Evolutionary conservation across 306 rosid species (phyloP).

Genomic region (Inga oerstediana): DNA sequence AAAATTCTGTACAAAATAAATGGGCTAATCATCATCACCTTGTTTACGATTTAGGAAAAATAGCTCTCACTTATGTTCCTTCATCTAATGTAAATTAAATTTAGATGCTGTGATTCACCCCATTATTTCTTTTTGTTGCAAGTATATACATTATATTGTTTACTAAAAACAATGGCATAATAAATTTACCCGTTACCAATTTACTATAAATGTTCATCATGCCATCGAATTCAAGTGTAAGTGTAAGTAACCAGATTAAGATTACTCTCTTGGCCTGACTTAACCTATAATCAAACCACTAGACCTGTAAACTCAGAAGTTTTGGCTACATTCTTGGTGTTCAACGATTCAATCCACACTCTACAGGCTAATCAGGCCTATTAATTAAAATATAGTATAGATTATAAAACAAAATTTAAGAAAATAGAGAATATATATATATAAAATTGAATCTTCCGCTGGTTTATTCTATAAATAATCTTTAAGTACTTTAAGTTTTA

Average conservation of each 20-base stretch:
- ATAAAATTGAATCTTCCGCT: background rate
- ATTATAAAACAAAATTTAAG: background rate
- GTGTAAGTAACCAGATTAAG: background rate
- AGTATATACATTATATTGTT: too few relatives aligned
- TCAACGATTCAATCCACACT: background rate
- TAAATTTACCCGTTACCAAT: background rate
- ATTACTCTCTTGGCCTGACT: background rate
- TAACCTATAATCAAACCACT: background rate
- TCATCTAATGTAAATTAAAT: too few relatives aligned
- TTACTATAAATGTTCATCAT: background rate
- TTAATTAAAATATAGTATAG: background rate
- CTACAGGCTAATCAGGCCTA: background rate
- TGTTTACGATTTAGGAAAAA: too few relatives aligned
- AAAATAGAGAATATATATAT: background rate
- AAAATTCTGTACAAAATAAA: too few relatives aligned
- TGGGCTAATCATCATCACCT: too few relatives aligned
- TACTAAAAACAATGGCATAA: too few relatives aligned
- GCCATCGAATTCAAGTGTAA: background rate
- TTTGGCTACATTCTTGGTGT: background rate
- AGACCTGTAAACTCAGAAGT: background rate
- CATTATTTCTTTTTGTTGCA: too few relatives aligned
- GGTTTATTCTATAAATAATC: too few relatives aligned
- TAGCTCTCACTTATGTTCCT: too few relatives aligned
- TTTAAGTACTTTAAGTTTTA: background rate
- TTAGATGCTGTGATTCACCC: too few relatives aligned